Percentiles rank a stretch among this genome's conserved stretches.
Evolutionary conservation across 1,284 basidiomycete species (phyloP).

Genomic region (Thecaphora frezii): DNA sequence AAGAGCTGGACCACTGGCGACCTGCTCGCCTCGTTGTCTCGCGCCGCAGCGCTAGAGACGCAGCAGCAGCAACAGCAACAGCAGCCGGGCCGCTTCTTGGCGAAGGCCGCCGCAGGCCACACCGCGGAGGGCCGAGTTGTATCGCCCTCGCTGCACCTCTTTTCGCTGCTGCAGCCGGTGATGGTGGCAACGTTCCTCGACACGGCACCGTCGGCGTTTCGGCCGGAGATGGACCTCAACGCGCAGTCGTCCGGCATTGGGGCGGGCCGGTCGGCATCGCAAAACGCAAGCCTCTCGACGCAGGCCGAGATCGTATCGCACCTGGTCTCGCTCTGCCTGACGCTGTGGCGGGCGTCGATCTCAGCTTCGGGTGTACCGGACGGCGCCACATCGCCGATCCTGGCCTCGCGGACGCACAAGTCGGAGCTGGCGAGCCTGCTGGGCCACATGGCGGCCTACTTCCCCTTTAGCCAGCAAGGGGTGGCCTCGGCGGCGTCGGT

Average conservation of each 20-base stretch:
- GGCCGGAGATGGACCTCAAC: constrained; percentile 22
- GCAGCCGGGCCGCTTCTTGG: no score
- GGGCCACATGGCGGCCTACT: constrained; percentile 32
- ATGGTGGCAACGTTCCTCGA: constrained; percentile 34
- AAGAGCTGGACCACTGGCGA: constrained; percentile 6
- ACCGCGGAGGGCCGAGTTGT: no score
- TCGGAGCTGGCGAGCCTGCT: constrained; percentile 22
- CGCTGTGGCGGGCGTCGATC: constrained; percentile 22
- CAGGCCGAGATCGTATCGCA: constrained; percentile 26
- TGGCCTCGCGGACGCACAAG: background rate
- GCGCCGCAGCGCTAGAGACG: background rate
- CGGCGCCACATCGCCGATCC: constrained; percentile 5
- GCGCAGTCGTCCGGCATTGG: constrained; percentile 14
- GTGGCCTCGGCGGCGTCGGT: constrained; percentile 8
- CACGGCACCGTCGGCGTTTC: constrained; percentile 33
- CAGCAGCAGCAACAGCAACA: no score
- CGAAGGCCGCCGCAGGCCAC: no score
- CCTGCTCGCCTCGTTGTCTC: constrained; percentile 13
- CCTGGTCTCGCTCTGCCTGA: constrained; percentile 20
- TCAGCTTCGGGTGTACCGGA: constrained; percentile 5
- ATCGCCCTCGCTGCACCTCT: constrained; percentile 23
- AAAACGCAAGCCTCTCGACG: constrained; percentile 21
- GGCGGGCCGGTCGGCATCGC: background rate
- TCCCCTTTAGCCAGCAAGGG: constrained; percentile 36
- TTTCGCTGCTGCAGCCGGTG: constrained; percentile 17